Evolutionary conservation across 192 early-diverging fungal genomes (phyloP), one percentile per base, ranked within the genome.

Genomic region (Coemansia javaensis): DNA sequence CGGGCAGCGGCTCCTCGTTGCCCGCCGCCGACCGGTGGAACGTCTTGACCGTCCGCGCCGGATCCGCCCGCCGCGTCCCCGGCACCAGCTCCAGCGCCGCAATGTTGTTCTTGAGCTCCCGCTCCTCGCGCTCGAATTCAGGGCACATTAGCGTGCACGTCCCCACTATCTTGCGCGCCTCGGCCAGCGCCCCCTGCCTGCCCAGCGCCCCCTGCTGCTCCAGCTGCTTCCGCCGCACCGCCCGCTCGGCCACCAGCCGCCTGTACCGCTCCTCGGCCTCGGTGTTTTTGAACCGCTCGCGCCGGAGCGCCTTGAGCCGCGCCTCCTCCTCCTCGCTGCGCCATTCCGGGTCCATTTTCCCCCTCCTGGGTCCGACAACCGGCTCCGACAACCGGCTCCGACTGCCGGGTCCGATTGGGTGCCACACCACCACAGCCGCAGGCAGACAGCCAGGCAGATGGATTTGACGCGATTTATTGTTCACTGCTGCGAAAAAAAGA

Each of bases 141-240:
- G 93, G 89, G 63, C 91, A 93, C 90, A 94, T 97, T 21, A 85
- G 82, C 53, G 63, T 52, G 43, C 93, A 97, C 2, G 88, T 87
- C 10, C 89, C 91, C 14, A 82, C 63, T 40, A 97, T 39, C 28
- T 57, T 50, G 5, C 24, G n/a, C 1, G 90, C 90, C 22, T 90
- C 82, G 24, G 79, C 66, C 27, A 91, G 63, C 4, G 65, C 42
- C 9, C 78, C 47, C 4, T 83, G 81, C 40, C 82, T 80, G 6
- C 77, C 64, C 6, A 50, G 13, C 15, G 77, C 59, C 2, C 85
- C 83, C 33, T 80, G 54, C 7, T 43, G 36, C 13, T 84, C 83
- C 8, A 89, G 90, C 48, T 77, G 47, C 37, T 80, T 50, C 44
- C 84, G 82, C 44, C 89, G 77, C 30, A 57, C 44, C 0, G 77